These are phyloP conservation scores for Ophiostoma novo-ulmi DNA, from an alignment of 2,329 filamentous ascomycete species.

Conservation along the genomic window DNA sequence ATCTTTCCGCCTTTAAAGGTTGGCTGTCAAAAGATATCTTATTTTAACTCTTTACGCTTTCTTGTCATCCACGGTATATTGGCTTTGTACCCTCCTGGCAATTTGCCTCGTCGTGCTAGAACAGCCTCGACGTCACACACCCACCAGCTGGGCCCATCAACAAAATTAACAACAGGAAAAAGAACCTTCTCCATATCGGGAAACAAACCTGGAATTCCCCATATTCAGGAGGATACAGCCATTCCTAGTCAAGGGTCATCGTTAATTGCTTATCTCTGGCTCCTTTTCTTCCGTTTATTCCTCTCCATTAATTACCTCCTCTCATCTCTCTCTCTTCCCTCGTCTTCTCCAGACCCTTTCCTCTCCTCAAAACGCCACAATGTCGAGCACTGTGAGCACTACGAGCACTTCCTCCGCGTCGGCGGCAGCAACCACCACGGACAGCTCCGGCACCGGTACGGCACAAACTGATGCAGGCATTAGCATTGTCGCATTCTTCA, in stretches of 20 bases:
- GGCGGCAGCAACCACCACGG: slow-evolving; percentile 17
- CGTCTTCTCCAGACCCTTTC: background rate
- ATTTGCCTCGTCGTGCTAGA: background rate
- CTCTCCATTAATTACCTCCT: background rate
- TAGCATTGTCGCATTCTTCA: slow-evolving; percentile 54
- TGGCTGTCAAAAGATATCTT: background rate
- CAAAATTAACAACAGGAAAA: slow-evolving; percentile 7
- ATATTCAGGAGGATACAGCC: background rate
- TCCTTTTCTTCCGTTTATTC: background rate
- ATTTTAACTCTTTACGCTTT: background rate
- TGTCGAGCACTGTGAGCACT: slow-evolving; percentile 23
- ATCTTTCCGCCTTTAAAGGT: background rate
- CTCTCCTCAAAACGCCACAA: slow-evolving; percentile 13
- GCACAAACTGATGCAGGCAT: slow-evolving; percentile 38
- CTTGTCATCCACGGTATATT: background rate
- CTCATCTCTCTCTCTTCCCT: background rate
- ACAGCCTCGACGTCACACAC: slow-evolving; percentile 10
- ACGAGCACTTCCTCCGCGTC: slow-evolving; percentile 21
- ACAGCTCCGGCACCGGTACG: slow-evolving; percentile 22
- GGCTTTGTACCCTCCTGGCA: background rate
- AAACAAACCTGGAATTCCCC: background rate
- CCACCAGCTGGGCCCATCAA: slow-evolving; percentile 5
- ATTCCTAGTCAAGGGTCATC: background rate
- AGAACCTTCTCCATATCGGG: background rate
- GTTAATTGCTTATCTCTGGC: background rate